These are phyloP conservation scores for Phytopythium montanum DNA, from an alignment of 352 stramenopile species.

Conservation along the genomic window DNA sequence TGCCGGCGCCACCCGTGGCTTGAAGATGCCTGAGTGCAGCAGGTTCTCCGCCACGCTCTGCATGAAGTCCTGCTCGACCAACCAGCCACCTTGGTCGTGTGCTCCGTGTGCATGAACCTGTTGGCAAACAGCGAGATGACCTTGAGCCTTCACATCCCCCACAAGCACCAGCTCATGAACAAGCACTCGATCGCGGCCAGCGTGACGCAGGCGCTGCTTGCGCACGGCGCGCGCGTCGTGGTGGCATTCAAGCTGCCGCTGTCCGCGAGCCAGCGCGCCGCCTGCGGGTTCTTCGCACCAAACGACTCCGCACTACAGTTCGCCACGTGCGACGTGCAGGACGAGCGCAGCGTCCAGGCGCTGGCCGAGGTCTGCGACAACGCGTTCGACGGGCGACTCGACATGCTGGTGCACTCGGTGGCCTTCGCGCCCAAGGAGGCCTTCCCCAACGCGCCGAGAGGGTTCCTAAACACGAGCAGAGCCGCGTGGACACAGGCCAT, in stretches of 20 bases:
- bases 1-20: conserved; percentile 16
- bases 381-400: conserved; percentile 55
- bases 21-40: conserved; percentile 71
- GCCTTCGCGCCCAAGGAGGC: conserved; percentile 81
- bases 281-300: conserved; percentile 46
- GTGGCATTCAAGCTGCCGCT: conserved; percentile 65
- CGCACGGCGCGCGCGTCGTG: conserved; percentile 63
- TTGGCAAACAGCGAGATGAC: conserved; percentile 1
- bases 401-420: conserved; percentile 90
- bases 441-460: conserved; percentile 35
- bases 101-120: conserved; percentile 68
- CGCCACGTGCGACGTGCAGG: conserved; percentile 73
- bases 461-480: conserved; percentile 44
- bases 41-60: conserved; percentile 72
- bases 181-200: conserved; percentile 84
- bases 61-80: conserved; percentile 66
- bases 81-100: conserved; percentile 30
- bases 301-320: conserved; percentile 33
- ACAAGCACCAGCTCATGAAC: conserved; percentile 58
- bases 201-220: conserved; percentile 66
- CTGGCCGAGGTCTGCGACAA: conserved; percentile 41
- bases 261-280: conserved; percentile 37
- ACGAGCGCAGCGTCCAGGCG: conserved; percentile 42
- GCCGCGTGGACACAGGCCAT: conserved; percentile 73
- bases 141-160: background rate